A percentile compares a stretch with the other conserved stretches of the same genome.
phyloP scores from a whole-genome alignment of 176 grass and related monocot genomes.

The Musa acuminata region DNA sequence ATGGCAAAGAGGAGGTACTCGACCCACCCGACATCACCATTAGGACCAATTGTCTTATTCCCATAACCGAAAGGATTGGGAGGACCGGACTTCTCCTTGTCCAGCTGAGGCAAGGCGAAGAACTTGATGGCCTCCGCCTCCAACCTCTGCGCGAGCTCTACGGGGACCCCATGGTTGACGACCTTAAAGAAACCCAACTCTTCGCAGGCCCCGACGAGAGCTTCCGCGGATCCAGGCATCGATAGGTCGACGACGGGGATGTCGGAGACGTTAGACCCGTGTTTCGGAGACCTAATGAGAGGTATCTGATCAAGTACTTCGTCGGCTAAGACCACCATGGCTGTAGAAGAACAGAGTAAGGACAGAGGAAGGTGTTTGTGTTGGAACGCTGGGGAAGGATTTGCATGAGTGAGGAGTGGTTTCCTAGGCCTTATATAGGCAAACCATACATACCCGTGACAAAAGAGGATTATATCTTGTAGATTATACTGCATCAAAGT shows the following conservation, averaged over 20 bases:
- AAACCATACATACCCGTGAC: no score
- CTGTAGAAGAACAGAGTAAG: not conserved
- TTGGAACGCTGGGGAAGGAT: no score
- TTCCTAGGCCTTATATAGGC: no score
- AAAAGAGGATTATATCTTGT: no score
- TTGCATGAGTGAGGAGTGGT: no score
- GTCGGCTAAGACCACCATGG: constrained; percentile 71
- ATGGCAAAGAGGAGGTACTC: constrained; percentile 84
- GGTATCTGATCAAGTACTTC: constrained; percentile 51
- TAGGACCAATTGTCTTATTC: constrained; percentile 68
- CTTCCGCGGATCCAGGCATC: constrained; percentile 18
- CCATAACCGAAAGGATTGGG: constrained; percentile 72
- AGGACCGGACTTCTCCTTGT: constrained; percentile 47
- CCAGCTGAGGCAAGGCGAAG: constrained; percentile 46
- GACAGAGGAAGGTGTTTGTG: no score
- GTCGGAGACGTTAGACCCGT: constrained; percentile 27
- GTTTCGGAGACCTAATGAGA: constrained; percentile 40
- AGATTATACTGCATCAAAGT: no score
- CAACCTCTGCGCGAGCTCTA: constrained; percentile 21
- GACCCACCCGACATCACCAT: constrained; percentile 80
- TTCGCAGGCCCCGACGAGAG: constrained; percentile 50
- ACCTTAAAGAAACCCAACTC: constrained; percentile 81
- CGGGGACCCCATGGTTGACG: constrained; percentile 52
- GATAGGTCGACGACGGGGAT: constrained; percentile 59
- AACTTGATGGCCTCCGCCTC: constrained; percentile 56